These are phyloP conservation scores for Cyberlindnera galapagoensis DNA, from an alignment of 805 yeast species.

Conservation along the genomic window DNA sequence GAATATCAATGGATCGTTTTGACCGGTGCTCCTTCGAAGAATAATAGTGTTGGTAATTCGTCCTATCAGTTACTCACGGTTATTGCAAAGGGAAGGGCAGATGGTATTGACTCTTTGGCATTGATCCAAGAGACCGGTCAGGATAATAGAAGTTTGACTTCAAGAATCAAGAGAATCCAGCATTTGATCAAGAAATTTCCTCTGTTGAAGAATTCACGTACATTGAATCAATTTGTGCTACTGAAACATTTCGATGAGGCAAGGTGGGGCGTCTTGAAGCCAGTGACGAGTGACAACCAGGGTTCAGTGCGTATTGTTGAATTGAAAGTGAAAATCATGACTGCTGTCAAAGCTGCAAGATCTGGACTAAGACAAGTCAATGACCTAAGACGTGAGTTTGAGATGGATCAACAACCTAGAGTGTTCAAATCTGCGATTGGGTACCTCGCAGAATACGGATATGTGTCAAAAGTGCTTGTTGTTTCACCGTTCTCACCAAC, in stretches of 20 bases:
- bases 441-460: slow-evolving; percentile 38
- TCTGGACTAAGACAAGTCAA: slow-evolving; percentile 51
- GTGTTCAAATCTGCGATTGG: slow-evolving; percentile 44
- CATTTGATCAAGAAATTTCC: slow-evolving; percentile 40
- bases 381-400: slow-evolving; percentile 56
- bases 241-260: slow-evolving; percentile 32
- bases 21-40: slow-evolving; percentile 49
- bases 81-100: slow-evolving; percentile 48
- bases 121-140: slow-evolving; percentile 54
- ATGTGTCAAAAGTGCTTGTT: slow-evolving; percentile 45
- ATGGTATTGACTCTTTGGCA: slow-evolving; percentile 55
- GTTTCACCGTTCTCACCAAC: slow-evolving; percentile 38
- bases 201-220: slow-evolving; percentile 38
- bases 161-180: slow-evolving; percentile 50
- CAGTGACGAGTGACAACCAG: slow-evolving; percentile 16
- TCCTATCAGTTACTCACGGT: slow-evolving; percentile 51
- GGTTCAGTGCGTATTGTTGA: slow-evolving; percentile 26
- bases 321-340: slow-evolving; percentile 33
- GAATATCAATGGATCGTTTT: slow-evolving; percentile 52
- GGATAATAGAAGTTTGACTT: slow-evolving; percentile 64
- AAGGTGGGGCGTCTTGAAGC: slow-evolving; percentile 12
- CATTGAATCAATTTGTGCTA: slow-evolving; percentile 49
- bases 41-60: slow-evolving; percentile 45
- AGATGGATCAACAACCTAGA: slow-evolving; percentile 36
- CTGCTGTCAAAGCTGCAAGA: slow-evolving; percentile 49